Base-by-base conservation (phyloP, 768 basidiomycete genomes). In the Tricholoma bakamatsutake region DNA sequence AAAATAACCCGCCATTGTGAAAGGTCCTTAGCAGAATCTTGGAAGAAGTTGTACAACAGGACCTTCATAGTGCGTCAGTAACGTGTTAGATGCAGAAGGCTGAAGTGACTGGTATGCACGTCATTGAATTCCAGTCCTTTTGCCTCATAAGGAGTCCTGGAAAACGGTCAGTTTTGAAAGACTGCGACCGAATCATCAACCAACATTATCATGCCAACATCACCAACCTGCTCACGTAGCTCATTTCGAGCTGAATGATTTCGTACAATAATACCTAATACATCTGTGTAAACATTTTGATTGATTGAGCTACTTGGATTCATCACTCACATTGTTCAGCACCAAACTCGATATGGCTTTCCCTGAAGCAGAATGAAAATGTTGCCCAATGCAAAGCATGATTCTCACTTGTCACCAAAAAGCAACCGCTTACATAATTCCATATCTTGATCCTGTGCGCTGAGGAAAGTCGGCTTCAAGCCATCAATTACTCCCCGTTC, bases 41-140 rank as follows among this genome's bases (percentile, higher is more conserved):
- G 76, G 60, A 90, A 90, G 67, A 88, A 89, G 58, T 90, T 82
- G 62, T 84, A 89, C 8, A 90, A 61, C 2, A 90, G 72, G 3
- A 90, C 87, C 87, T 88, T 45, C n/a, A 18, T 11, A 4, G 4
- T 27, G n/a, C 8, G 13, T 43, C 27, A 46, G 10, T 39, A 10
- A 12, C 2, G 21, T 43, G 40, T 49, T 21, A 1, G 57, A 24
- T 40, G 28, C 27, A 43, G 10, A 35, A 6, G 17, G 12, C n/a
- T 9, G 35, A 12, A 37, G 35, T 27, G 2, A 18, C 30, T 37
- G n/a, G n/a, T n/a, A n/a, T 66, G 40, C 47, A 83, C 84, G 61
- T 85, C 84, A 57, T 83, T 77, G 64, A 85, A 86, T 61, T 86
- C 84, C 3, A 85, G 67, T 0, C 84, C 84, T 67, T 85, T 86